Percentiles rank a stretch among this genome's conserved stretches.
Evolutionary conservation across 306 rosid genomes (phyloP).

Genomic region (Chamaecrista fasciculata): DNA sequence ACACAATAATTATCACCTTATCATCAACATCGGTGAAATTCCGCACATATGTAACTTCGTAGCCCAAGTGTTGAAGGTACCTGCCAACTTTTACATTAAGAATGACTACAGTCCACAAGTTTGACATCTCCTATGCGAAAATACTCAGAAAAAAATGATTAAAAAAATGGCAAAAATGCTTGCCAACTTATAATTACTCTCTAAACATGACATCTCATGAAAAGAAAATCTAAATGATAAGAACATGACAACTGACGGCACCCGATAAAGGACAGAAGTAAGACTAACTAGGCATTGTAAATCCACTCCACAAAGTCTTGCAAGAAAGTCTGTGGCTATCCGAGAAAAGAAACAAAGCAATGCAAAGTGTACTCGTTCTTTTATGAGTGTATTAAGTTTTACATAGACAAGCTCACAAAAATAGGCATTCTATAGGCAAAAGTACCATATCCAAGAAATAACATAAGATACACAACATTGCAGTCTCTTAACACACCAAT

Average conservation of each 20-base stretch:
- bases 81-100: conserved; percentile 44
- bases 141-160: not conserved
- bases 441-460: not conserved
- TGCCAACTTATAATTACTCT: not conserved
- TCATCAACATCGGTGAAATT: conserved; percentile 98
- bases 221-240: conserved; percentile 2
- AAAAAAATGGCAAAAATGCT: not conserved
- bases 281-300: not conserved
- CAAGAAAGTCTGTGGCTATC: not conserved
- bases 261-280: not conserved
- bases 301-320: not conserved
- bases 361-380: not conserved
- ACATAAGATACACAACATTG: not conserved
- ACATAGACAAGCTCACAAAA: not conserved
- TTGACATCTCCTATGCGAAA: not conserved
- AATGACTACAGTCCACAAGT: conserved; percentile 2
- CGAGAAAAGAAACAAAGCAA: not conserved
- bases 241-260: not conserved
- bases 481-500: not conserved
- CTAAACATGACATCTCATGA: not conserved
- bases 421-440: not conserved
- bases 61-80: conserved; percentile 72
- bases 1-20: conserved; percentile 57
- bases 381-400: not conserved
- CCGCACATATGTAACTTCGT: conserved; percentile 85